Percentiles rank a stretch among this genome's conserved stretches.
Evolutionary conservation across 2,329 filamentous ascomycete genomes (phyloP).

Genomic region (Penicillium sp.): DNA sequence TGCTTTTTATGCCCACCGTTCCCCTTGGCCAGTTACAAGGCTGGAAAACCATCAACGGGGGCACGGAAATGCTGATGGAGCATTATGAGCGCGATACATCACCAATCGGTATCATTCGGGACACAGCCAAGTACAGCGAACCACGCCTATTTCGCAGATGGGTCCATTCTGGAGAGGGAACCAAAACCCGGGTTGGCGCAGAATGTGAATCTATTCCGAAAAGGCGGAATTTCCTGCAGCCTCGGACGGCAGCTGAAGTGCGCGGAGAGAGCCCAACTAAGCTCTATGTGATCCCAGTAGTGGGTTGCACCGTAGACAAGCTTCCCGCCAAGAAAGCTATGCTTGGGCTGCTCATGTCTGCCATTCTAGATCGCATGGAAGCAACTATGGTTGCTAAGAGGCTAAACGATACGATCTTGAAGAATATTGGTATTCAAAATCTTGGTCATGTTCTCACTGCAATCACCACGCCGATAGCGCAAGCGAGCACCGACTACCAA

Average conservation of each 20-base stretch:
- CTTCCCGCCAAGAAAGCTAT: conserved; percentile 49
- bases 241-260: neutral
- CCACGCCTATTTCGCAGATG: conserved; percentile 28
- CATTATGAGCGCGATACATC: conserved; percentile 16
- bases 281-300: conserved; percentile 22
- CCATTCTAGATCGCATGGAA: conserved; percentile 70
- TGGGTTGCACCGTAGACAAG: conserved; percentile 36
- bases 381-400: conserved; percentile 62
- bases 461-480: conserved; percentile 65
- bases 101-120: conserved; percentile 29
- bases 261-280: conserved; percentile 14
- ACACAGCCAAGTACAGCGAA: conserved; percentile 24
- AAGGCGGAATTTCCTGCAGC: conserved; percentile 30
- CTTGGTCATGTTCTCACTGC: conserved; percentile 64
- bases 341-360: conserved; percentile 67
- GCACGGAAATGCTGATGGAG: conserved; percentile 22
- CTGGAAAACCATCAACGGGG: conserved; percentile 26
- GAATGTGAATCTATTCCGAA: conserved; percentile 29
- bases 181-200: conserved; percentile 15
- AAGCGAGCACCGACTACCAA: conserved; percentile 70
- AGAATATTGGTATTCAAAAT: conserved; percentile 55
- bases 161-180: conserved; percentile 11
- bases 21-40: conserved; percentile 10
- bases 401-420: conserved; percentile 59
- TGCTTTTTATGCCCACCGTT: conserved; percentile 29